Base-by-base conservation (phyloP, 1,284 basidiomycete species). In the Malassezia psittaci region DNA sequence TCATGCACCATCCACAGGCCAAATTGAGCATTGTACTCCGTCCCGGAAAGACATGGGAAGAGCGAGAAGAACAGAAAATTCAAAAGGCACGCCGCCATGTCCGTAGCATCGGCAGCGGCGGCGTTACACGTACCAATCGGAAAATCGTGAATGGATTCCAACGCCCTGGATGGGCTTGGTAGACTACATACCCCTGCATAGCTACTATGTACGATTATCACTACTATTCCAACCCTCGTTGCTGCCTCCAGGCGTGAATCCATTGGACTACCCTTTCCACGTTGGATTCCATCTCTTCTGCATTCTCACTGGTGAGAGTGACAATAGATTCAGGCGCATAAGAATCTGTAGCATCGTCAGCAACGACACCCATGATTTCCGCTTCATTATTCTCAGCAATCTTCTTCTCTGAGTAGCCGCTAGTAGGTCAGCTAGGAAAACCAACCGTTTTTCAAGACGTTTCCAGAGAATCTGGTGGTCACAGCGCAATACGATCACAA, bases 371-470 rank as follows among this genome's bases (percentile, higher is more conserved):
- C 91, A 98, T 96, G 73, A 99, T 98, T 77, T 99, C 93, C 9
- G 91, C 90, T 66, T 91, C 85, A 76, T 98, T 93, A 76, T 99
- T 99, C 77, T 98, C 94, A 74, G 91, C 86, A 10, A 98, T 89
- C 78, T 99, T 99, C 73, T 88, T 87, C 44, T 90, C 76, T 0
- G 86, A 78, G 72, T 98, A 98, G 11, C 83, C 82, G 63, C 93
- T 96, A 55, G 21, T 7, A 11, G 34, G 6, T 44, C 7, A 19
- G n/a, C 1, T 42, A 5, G 16, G 2, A 5, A 16, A 7, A 59
- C 57, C 42, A 59, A 90, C 93, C 93, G 80, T 74, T 85, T 85
- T 76, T 94, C 90, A n/a, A 98, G 78, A 45, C 94, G 81, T 36
- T 88, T 83, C 87, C 93, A 96, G n/a, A 99, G 78, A 57, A 82